phyloP scores from a whole-genome alignment of 192 early-diverging fungal genomes.

The Linnemannia elongata region DNA sequence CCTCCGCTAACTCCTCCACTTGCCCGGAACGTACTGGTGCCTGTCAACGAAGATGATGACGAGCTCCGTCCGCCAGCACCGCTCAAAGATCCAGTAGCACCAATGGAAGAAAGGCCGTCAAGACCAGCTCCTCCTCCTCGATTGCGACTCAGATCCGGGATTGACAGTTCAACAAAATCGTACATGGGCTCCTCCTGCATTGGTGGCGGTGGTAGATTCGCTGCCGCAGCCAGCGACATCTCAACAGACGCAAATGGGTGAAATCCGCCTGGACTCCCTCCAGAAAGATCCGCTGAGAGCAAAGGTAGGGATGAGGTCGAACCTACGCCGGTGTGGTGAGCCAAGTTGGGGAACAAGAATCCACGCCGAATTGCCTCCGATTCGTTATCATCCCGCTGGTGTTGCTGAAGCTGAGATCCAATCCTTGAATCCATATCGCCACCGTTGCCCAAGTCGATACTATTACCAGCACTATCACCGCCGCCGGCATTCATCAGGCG shows the following conservation, averaged over 20 bases:
- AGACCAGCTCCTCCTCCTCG: not conserved
- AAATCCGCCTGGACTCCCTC: not conserved
- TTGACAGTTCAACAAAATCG: constrained; percentile 21
- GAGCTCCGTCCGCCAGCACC: not conserved
- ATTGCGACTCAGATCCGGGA: constrained; percentile 1
- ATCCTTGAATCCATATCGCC: not conserved
- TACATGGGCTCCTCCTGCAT: constrained; percentile 29
- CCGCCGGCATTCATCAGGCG: constrained; percentile 31
- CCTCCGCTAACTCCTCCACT: not conserved
- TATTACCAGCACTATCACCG: not conserved
- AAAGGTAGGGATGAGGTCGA: not conserved
- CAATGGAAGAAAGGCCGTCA: not conserved
- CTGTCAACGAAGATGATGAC: not conserved
- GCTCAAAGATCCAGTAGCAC: not conserved
- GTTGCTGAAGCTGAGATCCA: not conserved
- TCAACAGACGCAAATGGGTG: constrained; percentile 33
- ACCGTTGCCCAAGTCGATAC: not conserved
- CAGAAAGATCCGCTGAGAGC: not conserved
- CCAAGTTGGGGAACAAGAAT: constrained; percentile 29
- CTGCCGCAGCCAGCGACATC: constrained; percentile 42
- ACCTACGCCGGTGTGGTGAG: constrained; percentile 1
- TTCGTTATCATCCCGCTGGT: constrained; percentile 9
- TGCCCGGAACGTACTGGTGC: not conserved
- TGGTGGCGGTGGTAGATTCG: constrained; percentile 16
- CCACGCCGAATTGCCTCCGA: constrained; percentile 28